Evolutionary conservation across 805 yeast genomes (phyloP).

Genomic region (Cyberlindnera amylophila): DNA sequence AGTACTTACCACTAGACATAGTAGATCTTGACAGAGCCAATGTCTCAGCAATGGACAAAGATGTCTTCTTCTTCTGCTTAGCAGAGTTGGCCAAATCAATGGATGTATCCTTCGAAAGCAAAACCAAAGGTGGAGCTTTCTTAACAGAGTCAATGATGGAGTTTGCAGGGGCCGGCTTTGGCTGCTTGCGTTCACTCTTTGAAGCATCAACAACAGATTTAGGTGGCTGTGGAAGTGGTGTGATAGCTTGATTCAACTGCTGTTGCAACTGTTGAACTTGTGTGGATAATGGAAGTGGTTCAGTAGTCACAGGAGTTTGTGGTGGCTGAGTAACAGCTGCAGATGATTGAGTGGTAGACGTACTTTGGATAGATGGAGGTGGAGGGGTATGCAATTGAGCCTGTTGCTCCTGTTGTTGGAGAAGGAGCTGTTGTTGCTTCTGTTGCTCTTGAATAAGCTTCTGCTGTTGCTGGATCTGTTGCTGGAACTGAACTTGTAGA

Average conservation of each 20-base stretch:
- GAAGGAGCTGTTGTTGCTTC: slow-evolving; percentile 5
- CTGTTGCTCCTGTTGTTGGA: slow-evolving; percentile 4
- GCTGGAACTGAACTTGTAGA: slow-evolving; percentile 24
- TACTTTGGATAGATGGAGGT: neutral
- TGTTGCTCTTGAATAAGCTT: slow-evolving; percentile 15
- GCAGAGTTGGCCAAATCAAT: slow-evolving; percentile 24
- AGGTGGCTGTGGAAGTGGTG: neutral
- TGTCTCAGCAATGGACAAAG: slow-evolving; percentile 56
- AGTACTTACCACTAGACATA: slow-evolving; percentile 34
- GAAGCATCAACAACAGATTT: neutral
- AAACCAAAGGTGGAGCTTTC: slow-evolving; percentile 21
- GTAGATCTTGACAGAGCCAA: slow-evolving; percentile 50
- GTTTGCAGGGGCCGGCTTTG: slow-evolving; percentile 22
- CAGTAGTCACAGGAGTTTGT: neutral
- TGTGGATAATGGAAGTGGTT: neutral
- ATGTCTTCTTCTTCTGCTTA: slow-evolving; percentile 26
- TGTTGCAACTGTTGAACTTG: neutral
- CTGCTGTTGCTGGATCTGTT: slow-evolving; percentile 24
- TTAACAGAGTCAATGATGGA: slow-evolving; percentile 23
- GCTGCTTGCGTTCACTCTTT: slow-evolving; percentile 15
- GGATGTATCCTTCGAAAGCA: slow-evolving; percentile 26
- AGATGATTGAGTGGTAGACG: too few relatives aligned
- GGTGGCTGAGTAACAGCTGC: neutral
- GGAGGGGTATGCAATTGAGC: neutral
- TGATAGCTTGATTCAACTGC: neutral